Conservation (phyloP, 1,284 basidiomycete species). For the Violaceomyces palustris region DNA sequence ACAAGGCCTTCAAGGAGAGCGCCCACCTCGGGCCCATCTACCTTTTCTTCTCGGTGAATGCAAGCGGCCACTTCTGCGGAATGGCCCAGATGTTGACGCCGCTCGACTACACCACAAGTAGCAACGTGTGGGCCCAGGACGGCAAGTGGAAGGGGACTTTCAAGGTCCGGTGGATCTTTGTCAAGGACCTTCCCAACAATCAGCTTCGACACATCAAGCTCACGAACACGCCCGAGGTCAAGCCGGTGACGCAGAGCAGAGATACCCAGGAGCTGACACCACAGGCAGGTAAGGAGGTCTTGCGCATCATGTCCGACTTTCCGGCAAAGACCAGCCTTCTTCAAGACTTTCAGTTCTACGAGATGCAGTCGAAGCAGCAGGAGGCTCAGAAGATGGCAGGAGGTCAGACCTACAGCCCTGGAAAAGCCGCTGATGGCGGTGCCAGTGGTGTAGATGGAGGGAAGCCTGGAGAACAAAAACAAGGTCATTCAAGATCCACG, state of each 20-base stretch:
- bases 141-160: slow-evolving; percentile 52
- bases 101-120: slow-evolving; percentile 43
- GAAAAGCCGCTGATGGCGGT: too few species aligned
- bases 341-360: slow-evolving; percentile 38
- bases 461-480: too few species aligned
- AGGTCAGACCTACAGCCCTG: too few species aligned
- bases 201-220: slow-evolving; percentile 45
- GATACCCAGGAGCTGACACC: slow-evolving; percentile 50
- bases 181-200: slow-evolving; percentile 49
- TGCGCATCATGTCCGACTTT: slow-evolving; percentile 42
- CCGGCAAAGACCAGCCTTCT: slow-evolving; percentile 29
- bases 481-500: too few species aligned
- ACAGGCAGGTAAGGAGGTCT: slow-evolving; percentile 33
- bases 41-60: slow-evolving; percentile 51
- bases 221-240: slow-evolving; percentile 41
- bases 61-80: slow-evolving; percentile 49
- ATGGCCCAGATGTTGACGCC: slow-evolving; percentile 50
- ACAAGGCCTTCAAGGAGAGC: slow-evolving; percentile 36
- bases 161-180: slow-evolving; percentile 49
- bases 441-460: too few species aligned
- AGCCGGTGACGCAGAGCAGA: slow-evolving; percentile 48
- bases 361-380: too few species aligned
- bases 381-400: too few species aligned
- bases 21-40: slow-evolving; percentile 37
- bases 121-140: slow-evolving; percentile 50